Evolutionary conservation across 2,329 filamentous ascomycete species (phyloP).

Genomic region (Penicillium sp.): DNA sequence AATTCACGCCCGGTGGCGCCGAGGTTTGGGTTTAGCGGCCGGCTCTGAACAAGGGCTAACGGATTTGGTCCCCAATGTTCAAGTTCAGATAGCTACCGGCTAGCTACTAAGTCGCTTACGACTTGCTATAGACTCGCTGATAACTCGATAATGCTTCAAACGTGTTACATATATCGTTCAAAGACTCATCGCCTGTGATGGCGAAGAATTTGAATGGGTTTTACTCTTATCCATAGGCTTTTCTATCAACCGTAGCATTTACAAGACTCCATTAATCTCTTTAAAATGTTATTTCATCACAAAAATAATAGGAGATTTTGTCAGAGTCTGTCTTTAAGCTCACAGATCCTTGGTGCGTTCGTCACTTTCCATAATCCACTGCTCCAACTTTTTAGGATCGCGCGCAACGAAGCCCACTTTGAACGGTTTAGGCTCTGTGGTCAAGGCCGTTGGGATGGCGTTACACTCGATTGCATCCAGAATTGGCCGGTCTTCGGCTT

Average conservation of each 20-base stretch:
- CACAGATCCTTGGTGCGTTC: conserved; percentile 51
- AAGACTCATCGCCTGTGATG: background rate
- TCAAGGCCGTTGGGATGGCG: conserved; percentile 56
- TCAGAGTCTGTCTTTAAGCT: conserved; percentile 2
- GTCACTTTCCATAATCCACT: conserved; percentile 56
- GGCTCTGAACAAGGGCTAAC: too few relatives aligned
- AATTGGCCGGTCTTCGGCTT: conserved; percentile 51
- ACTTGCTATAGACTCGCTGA: too few relatives aligned
- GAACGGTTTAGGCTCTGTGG: conserved; percentile 62
- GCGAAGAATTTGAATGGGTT: background rate
- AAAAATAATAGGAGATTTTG: background rate
- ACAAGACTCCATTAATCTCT: background rate
- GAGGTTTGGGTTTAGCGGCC: too few relatives aligned
- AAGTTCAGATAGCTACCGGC: too few relatives aligned
- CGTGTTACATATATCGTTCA: too few relatives aligned
- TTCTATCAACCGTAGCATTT: too few relatives aligned
- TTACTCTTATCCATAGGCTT: background rate
- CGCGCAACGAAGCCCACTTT: conserved; percentile 56
- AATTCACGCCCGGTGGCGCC: too few relatives aligned
- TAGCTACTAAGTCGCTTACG: too few relatives aligned
- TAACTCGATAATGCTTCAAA: too few relatives aligned
- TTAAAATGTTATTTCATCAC: background rate
- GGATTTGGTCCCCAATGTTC: too few relatives aligned
- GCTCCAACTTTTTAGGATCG: conserved; percentile 45
- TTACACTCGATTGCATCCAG: conserved; percentile 59